Evolutionary conservation across 257 asterid species (phyloP).

Genomic region (Lantana camara): DNA sequence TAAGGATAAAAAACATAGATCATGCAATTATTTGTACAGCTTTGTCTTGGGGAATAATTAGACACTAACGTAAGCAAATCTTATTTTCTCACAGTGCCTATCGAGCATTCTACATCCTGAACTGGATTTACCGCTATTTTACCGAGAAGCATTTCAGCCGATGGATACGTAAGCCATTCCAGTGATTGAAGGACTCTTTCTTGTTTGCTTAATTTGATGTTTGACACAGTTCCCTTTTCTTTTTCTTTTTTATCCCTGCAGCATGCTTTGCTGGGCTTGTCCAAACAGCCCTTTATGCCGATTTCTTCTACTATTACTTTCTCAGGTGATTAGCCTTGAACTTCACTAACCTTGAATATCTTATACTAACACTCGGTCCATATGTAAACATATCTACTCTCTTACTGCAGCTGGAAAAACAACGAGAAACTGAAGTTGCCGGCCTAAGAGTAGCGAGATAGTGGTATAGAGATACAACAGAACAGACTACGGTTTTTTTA

Average conservation of each 20-base stretch:
- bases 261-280: slow-evolving; percentile 81
- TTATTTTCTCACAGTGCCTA: slow-evolving; percentile 60
- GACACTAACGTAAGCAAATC: slow-evolving; percentile 9
- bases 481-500: slow-evolving; percentile 25
- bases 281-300: slow-evolving; percentile 91
- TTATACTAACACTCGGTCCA: background rate
- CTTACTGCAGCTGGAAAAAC: slow-evolving; percentile 73
- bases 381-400: slow-evolving; percentile 10
- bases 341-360: slow-evolving; percentile 10
- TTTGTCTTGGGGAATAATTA: background rate
- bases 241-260: too few relatives aligned
- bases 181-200: background rate
- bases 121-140: slow-evolving; percentile 95
- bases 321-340: slow-evolving; percentile 59
- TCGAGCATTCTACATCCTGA: slow-evolving; percentile 84
- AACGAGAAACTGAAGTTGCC: slow-evolving; percentile 77
- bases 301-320: slow-evolving; percentile 93
- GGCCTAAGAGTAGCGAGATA: slow-evolving; percentile 46
- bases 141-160: slow-evolving; percentile 68
- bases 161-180: slow-evolving; percentile 77
- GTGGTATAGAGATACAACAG: background rate
- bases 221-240: slow-evolving; percentile 20
- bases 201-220: slow-evolving; percentile 19
- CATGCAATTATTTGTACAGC: background rate
- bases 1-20: too few relatives aligned